Base-by-base conservation (phyloP, 495 filamentous ascomycete species). In the Neurospora discreta region DNA sequence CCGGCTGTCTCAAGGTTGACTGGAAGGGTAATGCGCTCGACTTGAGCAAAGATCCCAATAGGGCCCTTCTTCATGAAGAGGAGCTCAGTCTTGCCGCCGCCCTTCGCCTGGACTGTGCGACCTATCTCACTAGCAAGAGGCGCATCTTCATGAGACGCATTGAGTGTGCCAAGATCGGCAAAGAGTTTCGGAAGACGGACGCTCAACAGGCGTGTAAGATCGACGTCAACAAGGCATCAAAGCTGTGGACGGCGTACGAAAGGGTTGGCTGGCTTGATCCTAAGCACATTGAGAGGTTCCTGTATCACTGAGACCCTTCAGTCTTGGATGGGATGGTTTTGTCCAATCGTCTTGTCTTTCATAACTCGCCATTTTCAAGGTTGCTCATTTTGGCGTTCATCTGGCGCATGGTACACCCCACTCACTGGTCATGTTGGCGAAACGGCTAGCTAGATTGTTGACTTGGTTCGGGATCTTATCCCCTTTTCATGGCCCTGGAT, bases 161-260 rank as follows among this genome's bases (percentile, higher is more conserved):
- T 69, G 87, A 90, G 67, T 88, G 91, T 30, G 81, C 92, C 58
- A 81, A 81, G 68, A 88, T 90, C 68, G 87, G 87, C 75, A 95
- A 97, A 81, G 92, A 95, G 77, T 99, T 99, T 78, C 87, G 93
- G 73, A 99, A 98, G 88, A 98, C 95, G n/a, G 92, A 97, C 79
- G 92, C 93, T 40, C 95, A 99, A 80, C 93, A 97, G 80, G 93
- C 93, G 36, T 97, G 93, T 88, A 96, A 96, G 85, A 97, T 98
- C 73, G 95, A 99, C 79, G 95, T 98, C 80, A 98, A 98, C 84
- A 99, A 99, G 86, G 94, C 95, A 38, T 97, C 93, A 76, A 96
- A 95, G 80, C 86, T 99, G 69, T 97, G 93, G 93, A 89, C 90
- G 52, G 93, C 93, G 38, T 99, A 92, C 78, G 92, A 98, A 26